A percentile compares a stretch with the other conserved stretches of the same genome.
phyloP scores from a whole-genome alignment of 2,329 filamentous ascomycete genomes.

The Ceratocystis albifundus region DNA sequence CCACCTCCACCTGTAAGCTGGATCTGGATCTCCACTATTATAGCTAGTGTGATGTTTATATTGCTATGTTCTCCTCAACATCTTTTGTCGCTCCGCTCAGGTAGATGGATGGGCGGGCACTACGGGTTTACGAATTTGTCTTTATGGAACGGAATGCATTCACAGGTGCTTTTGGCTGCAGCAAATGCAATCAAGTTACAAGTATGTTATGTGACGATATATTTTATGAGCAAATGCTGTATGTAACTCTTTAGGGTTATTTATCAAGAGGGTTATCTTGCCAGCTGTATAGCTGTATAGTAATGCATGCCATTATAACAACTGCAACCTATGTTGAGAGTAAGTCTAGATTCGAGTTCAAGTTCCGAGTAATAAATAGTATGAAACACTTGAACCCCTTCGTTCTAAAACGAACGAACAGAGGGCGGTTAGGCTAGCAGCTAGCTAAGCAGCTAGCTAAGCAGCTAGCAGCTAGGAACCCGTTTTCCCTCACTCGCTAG shows the following conservation, averaged over 20 bases:
- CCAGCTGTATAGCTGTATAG: neutral
- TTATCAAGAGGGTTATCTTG: neutral
- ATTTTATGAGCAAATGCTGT: neutral
- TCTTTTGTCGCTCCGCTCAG: neutral
- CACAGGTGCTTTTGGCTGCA: neutral
- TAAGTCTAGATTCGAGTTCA: too few relatives aligned
- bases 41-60: neutral
- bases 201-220: neutral
- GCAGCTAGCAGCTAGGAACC: too few relatives aligned
- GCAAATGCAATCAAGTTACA: neutral
- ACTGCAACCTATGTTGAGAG: too few relatives aligned
- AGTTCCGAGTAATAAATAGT: too few relatives aligned
- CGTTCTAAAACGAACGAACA: too few relatives aligned
- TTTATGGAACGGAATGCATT: neutral
- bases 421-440: too few relatives aligned
- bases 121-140: neutral
- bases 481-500: too few relatives aligned
- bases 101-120: neutral
- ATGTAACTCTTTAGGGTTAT: neutral
- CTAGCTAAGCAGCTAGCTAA: too few relatives aligned
- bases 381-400: too few relatives aligned
- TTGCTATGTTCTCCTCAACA: neutral
- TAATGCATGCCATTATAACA: neutral
- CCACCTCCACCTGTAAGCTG: conserved; percentile 1
- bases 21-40: neutral